Evolutionary conservation across 257 asterid species (phyloP).

Genomic region (Coffea canephora): DNA sequence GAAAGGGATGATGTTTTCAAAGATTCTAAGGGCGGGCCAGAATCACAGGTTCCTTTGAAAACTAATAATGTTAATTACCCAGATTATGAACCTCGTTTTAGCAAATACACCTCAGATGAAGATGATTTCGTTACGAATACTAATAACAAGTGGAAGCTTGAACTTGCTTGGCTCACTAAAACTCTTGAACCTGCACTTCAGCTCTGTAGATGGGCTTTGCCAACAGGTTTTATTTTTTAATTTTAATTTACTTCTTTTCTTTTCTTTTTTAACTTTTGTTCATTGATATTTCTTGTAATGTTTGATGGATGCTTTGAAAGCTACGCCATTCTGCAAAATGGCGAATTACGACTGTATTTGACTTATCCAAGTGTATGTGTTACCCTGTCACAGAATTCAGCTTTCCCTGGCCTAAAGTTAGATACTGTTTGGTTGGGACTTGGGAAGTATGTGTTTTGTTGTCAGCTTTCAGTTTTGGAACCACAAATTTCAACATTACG

Average conservation of each 20-base stretch:
- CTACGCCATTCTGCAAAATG: not conserved
- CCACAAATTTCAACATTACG: not conserved
- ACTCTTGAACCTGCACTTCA: slow-evolving; percentile 91
- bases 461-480: not conserved
- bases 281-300: not conserved
- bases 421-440: not conserved
- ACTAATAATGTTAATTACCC: slow-evolving; percentile 2
- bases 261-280: not conserved
- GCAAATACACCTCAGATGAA: slow-evolving; percentile 36
- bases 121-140: slow-evolving; percentile 30
- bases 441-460: not conserved
- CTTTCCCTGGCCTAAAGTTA: not conserved
- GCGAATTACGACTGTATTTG: not conserved
- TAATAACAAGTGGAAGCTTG: slow-evolving; percentile 63
- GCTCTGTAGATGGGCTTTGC: slow-evolving; percentile 74
- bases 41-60: slow-evolving; percentile 20
- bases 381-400: not conserved
- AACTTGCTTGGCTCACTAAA: slow-evolving; percentile 76
- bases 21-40: slow-evolving; percentile 15
- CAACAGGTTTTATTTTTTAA: slow-evolving; percentile 40
- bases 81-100: slow-evolving; percentile 19
- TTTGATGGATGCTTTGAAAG: not conserved
- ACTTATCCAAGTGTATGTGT: not conserved
- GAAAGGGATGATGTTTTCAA: slow-evolving; percentile 36
- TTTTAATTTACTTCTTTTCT: not conserved